These are phyloP conservation scores for Syzygium aqueum DNA, from an alignment of 345 rosid genomes.

Conservation along the genomic window DNA sequence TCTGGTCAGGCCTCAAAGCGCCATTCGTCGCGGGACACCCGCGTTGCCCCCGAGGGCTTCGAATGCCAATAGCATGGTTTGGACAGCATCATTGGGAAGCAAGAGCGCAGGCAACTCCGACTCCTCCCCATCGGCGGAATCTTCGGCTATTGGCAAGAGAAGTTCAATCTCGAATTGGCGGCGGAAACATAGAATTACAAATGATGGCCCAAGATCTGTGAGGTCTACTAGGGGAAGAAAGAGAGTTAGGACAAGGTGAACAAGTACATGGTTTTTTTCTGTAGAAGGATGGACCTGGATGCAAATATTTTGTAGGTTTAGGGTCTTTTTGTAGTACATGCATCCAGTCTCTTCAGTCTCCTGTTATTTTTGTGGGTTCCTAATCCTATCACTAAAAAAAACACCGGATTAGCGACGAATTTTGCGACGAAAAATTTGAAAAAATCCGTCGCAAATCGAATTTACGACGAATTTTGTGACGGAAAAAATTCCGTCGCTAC, in stretches of 20 bases:
- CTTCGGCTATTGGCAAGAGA: constrained; percentile 20
- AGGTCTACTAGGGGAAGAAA: constrained; percentile 32
- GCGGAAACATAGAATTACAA: constrained; percentile 18
- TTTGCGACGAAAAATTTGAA: too few relatives aligned
- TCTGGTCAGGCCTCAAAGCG: constrained; percentile 6
- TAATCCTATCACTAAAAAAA: too few relatives aligned
- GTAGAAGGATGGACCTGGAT: neutral
- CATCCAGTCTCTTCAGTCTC: neutral
- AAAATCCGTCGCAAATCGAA: too few relatives aligned
- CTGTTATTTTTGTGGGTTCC: neutral
- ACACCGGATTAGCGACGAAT: too few relatives aligned
- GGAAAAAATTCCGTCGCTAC: too few relatives aligned
- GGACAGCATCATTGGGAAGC: neutral
- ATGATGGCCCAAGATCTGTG: constrained; percentile 8
- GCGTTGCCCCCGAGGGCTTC: constrained; percentile 25
- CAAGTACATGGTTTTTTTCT: neutral
- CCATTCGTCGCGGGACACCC: neutral
- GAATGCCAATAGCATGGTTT: neutral
- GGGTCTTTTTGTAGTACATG: neutral
- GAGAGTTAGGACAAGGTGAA: constrained; percentile 38
- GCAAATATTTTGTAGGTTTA: neutral
- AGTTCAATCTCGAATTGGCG: constrained; percentile 3
- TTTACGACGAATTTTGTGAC: too few relatives aligned
- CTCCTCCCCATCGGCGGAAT: constrained; percentile 30
- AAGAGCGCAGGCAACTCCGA: constrained; percentile 13